Conservation (phyloP, 208 protist genomes). For the Angomonas ambiguus region DNA sequence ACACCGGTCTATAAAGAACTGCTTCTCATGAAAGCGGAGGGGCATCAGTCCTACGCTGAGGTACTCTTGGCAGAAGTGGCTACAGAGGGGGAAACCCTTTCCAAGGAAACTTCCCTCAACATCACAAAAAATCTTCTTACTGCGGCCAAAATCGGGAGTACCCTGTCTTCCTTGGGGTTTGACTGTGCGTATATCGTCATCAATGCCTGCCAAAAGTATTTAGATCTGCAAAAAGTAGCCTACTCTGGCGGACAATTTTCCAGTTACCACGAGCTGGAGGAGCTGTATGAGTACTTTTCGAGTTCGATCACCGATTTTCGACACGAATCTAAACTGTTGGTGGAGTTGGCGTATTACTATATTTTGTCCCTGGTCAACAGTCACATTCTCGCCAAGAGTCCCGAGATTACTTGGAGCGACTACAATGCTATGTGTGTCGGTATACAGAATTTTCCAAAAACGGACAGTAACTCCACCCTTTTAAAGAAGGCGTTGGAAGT, state of each 20-base stretch:
- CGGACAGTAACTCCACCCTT: conserved; percentile 32
- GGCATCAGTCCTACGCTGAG: conserved; percentile 30
- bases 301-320: conserved; percentile 23
- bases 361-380: conserved; percentile 32
- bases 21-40: conserved; percentile 45
- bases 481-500: conserved; percentile 57
- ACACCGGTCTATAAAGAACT: conserved; percentile 19
- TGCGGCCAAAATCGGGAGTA: conserved; percentile 28
- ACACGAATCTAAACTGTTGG: conserved; percentile 22
- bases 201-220: conserved; percentile 57
- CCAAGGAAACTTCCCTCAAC: neutral
- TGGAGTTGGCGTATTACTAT: conserved; percentile 4
- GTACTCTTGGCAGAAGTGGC: conserved; percentile 23
- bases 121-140: conserved; percentile 4
- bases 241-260: conserved; percentile 48
- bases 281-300: conserved; percentile 28
- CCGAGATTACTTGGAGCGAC: neutral
- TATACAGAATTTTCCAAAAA: conserved; percentile 17
- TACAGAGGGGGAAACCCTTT: conserved; percentile 13
- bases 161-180: conserved; percentile 30
- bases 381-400: conserved; percentile 32
- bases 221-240: conserved; percentile 30
- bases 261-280: neutral
- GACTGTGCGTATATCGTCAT: conserved; percentile 46
- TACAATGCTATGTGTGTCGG: neutral